Percentiles rank a stretch among this genome's conserved stretches.
phyloP scores from a whole-genome alignment of 2,329 filamentous ascomycete species.

The Ophiostoma himal-ulmi region DNA sequence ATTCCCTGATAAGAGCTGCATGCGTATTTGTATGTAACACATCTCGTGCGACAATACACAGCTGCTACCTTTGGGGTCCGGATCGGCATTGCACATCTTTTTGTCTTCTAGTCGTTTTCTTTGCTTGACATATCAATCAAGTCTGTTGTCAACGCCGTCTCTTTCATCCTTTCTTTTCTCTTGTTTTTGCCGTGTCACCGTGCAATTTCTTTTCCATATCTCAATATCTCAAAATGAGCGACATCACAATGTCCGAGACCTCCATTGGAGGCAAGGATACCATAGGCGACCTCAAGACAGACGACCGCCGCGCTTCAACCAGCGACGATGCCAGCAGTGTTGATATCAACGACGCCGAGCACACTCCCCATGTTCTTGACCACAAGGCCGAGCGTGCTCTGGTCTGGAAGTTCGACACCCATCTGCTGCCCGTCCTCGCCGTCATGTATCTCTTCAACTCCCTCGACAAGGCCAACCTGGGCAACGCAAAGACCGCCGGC shows the following conservation, averaged over 20 bases:
- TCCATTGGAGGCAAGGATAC: slow-evolving; percentile 3
- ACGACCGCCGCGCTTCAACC: background rate
- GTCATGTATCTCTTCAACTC: slow-evolving; percentile 51
- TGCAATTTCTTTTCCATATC: background rate
- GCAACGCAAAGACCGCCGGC: slow-evolving; percentile 25
- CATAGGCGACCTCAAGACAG: background rate
- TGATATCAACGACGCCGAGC: slow-evolving; percentile 16
- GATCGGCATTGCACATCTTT: background rate
- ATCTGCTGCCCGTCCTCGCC: slow-evolving; percentile 49
- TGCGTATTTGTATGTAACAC: slow-evolving; percentile 4
- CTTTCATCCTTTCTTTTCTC: background rate
- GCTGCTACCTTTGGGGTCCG: background rate
- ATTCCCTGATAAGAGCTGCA: background rate
- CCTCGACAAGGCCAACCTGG: slow-evolving; percentile 37
- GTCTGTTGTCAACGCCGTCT: no score
- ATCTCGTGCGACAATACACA: background rate
- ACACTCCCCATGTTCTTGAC: slow-evolving; percentile 34
- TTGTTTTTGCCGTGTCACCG: background rate
- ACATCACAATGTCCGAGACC: background rate
- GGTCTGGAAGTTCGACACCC: slow-evolving; percentile 50
- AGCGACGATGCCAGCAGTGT: slow-evolving; percentile 15
- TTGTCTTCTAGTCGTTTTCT: background rate
- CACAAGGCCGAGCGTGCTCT: slow-evolving; percentile 43
- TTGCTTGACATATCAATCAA: background rate
- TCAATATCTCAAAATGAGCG: background rate